Evolutionary conservation across 805 yeast species (phyloP), one percentile per base, ranked within the genome.

Genomic region (Candida dendrica): DNA sequence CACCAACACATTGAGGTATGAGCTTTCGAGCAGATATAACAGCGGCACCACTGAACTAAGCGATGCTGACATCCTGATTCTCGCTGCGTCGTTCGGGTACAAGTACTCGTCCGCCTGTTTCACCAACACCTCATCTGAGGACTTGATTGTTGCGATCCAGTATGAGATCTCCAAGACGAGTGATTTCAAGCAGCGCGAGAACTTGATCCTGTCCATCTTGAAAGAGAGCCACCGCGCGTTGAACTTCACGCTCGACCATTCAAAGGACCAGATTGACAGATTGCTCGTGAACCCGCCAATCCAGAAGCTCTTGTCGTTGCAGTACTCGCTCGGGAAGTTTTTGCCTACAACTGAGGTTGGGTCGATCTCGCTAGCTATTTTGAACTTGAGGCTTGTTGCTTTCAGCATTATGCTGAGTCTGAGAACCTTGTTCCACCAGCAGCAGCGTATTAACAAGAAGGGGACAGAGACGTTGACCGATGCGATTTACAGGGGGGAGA

Each of bases 141-240:
- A 88, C 50, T 58, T 88, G 41, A 63, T 83, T 32, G 71, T 75
- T 1, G 64, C 83, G 2, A 68, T 80, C 14, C 77, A 77, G 51
- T 48, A 57, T 1, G 80, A 79, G 45, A 49, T 79, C 6, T 59
- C 57, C 15, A 44, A 56, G 26, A 38, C 54, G 30, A 24, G 50
- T 19, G 43, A 58, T 33, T 42, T 56, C 20, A 45, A 56, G 17
- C 38, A 47, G 30, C 52, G 67, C 11, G 55, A 55, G 43, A 54
- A 62, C 50, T 68, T 69, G 32, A 65, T 60, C 51, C 59, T 60
- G 8, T 62, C 74, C 1, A 61, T 82, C 3, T 56, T 83, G 15
- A 67, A 74, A 42, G 95, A 88, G 55, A 70, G 81, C 2, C 95
- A 87, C 55, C 63, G 79, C n/a, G 80, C 93, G 1, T 72, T 88